A percentile compares a stretch with the other conserved stretches of the same genome.
phyloP scores from a whole-genome alignment of 352 stramenopile genomes.

The Vaucheria bursata region DNA sequence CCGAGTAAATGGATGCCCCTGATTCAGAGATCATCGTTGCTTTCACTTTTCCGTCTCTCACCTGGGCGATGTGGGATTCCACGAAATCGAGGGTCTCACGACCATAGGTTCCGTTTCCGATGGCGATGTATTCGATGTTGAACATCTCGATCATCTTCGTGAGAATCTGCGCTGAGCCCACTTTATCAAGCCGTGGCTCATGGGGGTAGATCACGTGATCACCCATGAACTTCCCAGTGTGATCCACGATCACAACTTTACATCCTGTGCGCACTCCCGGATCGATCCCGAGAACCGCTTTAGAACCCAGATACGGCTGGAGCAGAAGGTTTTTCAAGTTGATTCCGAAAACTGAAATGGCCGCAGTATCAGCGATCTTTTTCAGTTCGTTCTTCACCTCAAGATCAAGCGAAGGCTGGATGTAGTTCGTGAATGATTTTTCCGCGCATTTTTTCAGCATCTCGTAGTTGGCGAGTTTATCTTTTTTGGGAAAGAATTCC shows the following conservation, averaged over 20 bases:
- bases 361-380: background rate
- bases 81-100: background rate
- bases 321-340: background rate
- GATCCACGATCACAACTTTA: background rate
- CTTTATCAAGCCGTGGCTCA: background rate
- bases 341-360: background rate
- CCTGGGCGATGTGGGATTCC: background rate
- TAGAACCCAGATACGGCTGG: background rate
- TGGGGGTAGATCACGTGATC: background rate
- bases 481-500: background rate
- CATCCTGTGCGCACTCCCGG: background rate
- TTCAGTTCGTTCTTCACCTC: conserved; percentile 1
- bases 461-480: background rate
- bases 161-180: background rate
- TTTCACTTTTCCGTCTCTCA: background rate
- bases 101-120: background rate
- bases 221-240: background rate
- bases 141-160: background rate
- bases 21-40: background rate
- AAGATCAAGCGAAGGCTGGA: background rate
- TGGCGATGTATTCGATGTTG: background rate
- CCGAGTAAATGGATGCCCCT: background rate
- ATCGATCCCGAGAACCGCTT: conserved; percentile 1
- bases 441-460: background rate
- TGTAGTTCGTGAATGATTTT: background rate